These are phyloP conservation scores for Hypomyces rosellus DNA, from an alignment of 2,329 filamentous ascomycete genomes.

Conservation along the genomic window DNA sequence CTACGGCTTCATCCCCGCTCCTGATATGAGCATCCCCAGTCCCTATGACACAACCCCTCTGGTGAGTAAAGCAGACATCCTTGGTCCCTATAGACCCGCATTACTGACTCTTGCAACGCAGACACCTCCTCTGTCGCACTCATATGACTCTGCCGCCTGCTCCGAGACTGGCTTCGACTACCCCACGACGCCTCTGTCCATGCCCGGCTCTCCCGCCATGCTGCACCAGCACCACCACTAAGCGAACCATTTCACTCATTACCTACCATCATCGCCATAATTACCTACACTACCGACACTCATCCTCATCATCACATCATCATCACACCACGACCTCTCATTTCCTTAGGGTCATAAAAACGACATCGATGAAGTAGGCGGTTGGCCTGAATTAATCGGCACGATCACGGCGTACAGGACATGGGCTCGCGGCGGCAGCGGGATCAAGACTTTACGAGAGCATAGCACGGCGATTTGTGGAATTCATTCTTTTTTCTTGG, in stretches of 20 bases:
- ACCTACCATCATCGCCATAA: constrained; percentile 1
- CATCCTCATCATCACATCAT: not conserved
- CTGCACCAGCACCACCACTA: constrained; percentile 19
- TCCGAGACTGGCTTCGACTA: constrained; percentile 58
- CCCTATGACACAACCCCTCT: constrained; percentile 65
- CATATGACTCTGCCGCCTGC: constrained; percentile 60
- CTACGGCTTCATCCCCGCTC: constrained; percentile 58
- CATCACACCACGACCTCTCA: not conserved
- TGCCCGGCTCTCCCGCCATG: constrained; percentile 61
- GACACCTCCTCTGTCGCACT: constrained; percentile 73
- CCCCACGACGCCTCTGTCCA: constrained; percentile 66
- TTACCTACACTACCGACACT: constrained; percentile 1
- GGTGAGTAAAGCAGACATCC: constrained; percentile 56
- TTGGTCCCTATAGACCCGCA: constrained; percentile 35
- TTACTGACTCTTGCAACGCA: constrained; percentile 47
- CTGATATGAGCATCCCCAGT: constrained; percentile 55
- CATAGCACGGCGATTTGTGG: constrained; percentile 12
- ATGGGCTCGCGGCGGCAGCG: no score
- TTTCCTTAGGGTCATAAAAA: no score
- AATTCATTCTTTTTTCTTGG: constrained; percentile 8
- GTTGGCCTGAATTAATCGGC: not conserved
- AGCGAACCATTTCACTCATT: no score
- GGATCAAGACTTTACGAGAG: not conserved
- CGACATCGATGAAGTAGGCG: no score
- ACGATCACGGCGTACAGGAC: not conserved